Evolutionary conservation across 768 basidiomycete species (phyloP).

Genomic region (Auriscalpium vulgare): DNA sequence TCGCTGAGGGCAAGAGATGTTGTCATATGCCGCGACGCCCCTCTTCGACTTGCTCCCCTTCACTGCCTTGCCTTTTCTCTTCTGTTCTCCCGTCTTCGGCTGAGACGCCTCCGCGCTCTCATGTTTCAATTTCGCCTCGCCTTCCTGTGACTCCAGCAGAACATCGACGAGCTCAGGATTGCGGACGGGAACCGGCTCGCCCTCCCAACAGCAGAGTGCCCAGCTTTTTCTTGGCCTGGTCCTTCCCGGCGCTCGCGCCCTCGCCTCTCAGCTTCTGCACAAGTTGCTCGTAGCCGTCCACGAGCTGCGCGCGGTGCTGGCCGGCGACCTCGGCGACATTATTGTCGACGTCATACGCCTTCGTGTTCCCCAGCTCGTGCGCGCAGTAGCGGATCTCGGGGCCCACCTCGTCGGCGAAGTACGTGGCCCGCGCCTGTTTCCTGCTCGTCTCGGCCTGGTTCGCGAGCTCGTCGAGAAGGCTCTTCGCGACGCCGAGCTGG

Average conservation of each 20-base stretch:
- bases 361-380: conserved; percentile 72
- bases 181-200: conserved; percentile 75
- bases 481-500: conserved; percentile 72
- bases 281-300: conserved; percentile 53
- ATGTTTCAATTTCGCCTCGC: conserved; percentile 49
- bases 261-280: too few species aligned
- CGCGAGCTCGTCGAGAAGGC: conserved; percentile 62
- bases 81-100: conserved; percentile 22
- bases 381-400: conserved; percentile 91
- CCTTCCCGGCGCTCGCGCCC: conserved; percentile 27
- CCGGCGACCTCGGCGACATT: conserved; percentile 62
- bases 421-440: conserved; percentile 80
- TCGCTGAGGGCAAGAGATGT: conserved; percentile 78
- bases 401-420: conserved; percentile 80
- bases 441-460: conserved; percentile 57
- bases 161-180: conserved; percentile 90
- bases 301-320: conserved; percentile 48
- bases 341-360: conserved; percentile 75
- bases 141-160: conserved; percentile 73
- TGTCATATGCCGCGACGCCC: conserved; percentile 82
- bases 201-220: conserved; percentile 69
- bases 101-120: conserved; percentile 20
- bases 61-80: conserved; percentile 29
- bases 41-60: conserved; percentile 49
- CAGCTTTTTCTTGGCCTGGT: conserved; percentile 45